A percentile compares a stretch with the other conserved stretches of the same genome.
Evolutionary conservation across 352 stramenopile genomes (phyloP).

Genomic region (Discostella stelligera): DNA sequence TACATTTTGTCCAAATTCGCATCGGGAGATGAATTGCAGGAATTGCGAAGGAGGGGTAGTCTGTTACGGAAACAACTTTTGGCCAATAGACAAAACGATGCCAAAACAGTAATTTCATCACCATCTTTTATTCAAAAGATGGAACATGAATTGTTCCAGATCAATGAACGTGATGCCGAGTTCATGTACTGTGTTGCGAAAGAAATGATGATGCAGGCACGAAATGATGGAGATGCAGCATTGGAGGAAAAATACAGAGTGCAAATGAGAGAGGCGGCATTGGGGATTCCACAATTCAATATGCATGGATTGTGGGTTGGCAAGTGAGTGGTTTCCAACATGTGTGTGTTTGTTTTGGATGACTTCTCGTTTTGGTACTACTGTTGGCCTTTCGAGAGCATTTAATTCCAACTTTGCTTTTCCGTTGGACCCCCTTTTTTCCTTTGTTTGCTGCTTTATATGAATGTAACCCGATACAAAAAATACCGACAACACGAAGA

Average conservation of each 20-base stretch:
- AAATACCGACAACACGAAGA: conserved; percentile 36
- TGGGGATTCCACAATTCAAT: conserved; percentile 67
- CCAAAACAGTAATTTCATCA: too few relatives aligned
- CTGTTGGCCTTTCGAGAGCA: too few relatives aligned
- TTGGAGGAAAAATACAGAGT: conserved; percentile 33
- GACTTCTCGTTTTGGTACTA: too few relatives aligned
- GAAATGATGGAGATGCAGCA: conserved; percentile 34
- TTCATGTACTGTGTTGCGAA: conserved; percentile 62
- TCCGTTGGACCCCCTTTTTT: background rate
- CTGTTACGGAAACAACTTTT: too few relatives aligned
- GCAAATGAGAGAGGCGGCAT: conserved; percentile 47
- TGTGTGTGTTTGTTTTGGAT: background rate
- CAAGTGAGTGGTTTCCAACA: conserved; percentile 54
- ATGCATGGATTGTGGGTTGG: conserved; percentile 77
- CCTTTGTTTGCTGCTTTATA: background rate
- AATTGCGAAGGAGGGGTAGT: conserved; percentile 17
- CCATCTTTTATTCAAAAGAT: too few relatives aligned
- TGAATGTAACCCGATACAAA: background rate
- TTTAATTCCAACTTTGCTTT: background rate
- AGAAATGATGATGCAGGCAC: conserved; percentile 43
- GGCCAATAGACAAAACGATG: too few relatives aligned
- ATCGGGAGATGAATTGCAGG: conserved; percentile 57
- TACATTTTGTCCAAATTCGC: conserved; percentile 47
- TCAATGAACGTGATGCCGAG: conserved; percentile 67
- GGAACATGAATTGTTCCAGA: too few relatives aligned